A percentile compares a stretch with the other conserved stretches of the same genome.
Evolutionary conservation across 139 green algal species (phyloP).

Genomic region (Chlamydomonas schloesseri): DNA sequence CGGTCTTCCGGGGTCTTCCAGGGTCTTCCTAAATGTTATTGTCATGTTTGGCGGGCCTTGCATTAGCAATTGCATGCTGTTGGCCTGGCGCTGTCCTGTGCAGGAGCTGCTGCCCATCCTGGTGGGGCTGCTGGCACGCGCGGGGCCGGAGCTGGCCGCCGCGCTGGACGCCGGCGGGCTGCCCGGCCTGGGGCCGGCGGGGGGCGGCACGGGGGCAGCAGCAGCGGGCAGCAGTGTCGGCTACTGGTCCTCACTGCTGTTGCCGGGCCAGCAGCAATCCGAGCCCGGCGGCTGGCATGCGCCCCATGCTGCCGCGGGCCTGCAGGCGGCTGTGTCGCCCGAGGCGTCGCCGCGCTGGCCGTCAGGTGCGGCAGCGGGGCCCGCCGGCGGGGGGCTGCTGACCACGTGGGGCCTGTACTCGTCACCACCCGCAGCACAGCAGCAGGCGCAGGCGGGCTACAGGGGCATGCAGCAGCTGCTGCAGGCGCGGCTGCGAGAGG

Average conservation of each 20-base stretch:
- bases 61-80: too few relatives aligned
- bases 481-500: neutral
- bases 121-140: constrained; percentile 13
- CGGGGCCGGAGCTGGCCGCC: neutral
- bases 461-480: neutral
- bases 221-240: neutral
- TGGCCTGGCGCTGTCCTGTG: neutral
- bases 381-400: neutral
- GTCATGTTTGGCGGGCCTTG: too few relatives aligned
- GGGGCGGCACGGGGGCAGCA: neutral
- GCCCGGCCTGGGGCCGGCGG: neutral
- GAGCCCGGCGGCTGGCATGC: neutral
- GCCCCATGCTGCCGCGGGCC: neutral
- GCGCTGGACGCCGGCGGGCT: neutral
- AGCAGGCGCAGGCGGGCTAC: neutral
- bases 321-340: neutral
- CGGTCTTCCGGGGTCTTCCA: too few relatives aligned
- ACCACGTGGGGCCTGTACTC: neutral
- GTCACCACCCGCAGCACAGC: neutral
- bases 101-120: constrained; percentile 42
- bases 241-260: too few relatives aligned
- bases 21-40: too few relatives aligned
- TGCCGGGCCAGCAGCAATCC: neutral
- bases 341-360: neutral
- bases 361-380: neutral